These are phyloP conservation scores for Pilobolus umbonatus DNA, from an alignment of 192 early-diverging fungal species.

Conservation along the genomic window DNA sequence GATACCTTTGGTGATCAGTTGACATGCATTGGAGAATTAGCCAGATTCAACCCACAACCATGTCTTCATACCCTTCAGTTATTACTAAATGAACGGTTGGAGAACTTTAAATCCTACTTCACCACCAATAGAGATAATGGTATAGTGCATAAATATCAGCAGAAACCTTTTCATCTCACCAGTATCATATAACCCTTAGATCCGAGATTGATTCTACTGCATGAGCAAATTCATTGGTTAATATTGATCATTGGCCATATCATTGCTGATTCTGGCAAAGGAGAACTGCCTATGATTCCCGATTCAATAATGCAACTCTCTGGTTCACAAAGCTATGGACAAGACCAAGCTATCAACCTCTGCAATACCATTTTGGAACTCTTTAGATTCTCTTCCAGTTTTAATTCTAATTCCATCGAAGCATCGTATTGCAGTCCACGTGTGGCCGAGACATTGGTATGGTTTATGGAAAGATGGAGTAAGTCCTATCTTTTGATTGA, in stretches of 20 bases:
- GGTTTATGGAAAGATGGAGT: slow-evolving; percentile 73
- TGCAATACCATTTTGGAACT: slow-evolving; percentile 45
- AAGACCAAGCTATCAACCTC: slow-evolving; percentile 49
- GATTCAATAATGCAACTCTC: slow-evolving; percentile 58
- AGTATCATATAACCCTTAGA: slow-evolving; percentile 1
- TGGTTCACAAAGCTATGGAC: slow-evolving; percentile 26
- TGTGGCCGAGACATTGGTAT: slow-evolving; percentile 64
- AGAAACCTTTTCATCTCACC: background rate
- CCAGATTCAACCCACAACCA: slow-evolving; percentile 51
- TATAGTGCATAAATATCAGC: slow-evolving; percentile 15
- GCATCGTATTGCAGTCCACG: slow-evolving; percentile 65
- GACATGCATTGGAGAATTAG: slow-evolving; percentile 56
- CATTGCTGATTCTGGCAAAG: slow-evolving; percentile 60
- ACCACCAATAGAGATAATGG: slow-evolving; percentile 29
- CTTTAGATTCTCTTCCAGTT: slow-evolving; percentile 46
- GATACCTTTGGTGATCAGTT: slow-evolving; percentile 74
- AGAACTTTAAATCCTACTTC: slow-evolving; percentile 45
- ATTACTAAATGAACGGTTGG: slow-evolving; percentile 47
- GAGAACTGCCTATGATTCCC: slow-evolving; percentile 68
- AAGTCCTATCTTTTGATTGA: slow-evolving; percentile 65
- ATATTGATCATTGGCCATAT: slow-evolving; percentile 62
- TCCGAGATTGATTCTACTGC: slow-evolving; percentile 29
- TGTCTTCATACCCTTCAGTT: slow-evolving; percentile 44
- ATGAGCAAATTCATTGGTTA: slow-evolving; percentile 74
- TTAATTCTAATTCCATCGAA: slow-evolving; percentile 42